Conservation (phyloP, 164 flowering plant species). For the Vitis vinifera region DNA sequence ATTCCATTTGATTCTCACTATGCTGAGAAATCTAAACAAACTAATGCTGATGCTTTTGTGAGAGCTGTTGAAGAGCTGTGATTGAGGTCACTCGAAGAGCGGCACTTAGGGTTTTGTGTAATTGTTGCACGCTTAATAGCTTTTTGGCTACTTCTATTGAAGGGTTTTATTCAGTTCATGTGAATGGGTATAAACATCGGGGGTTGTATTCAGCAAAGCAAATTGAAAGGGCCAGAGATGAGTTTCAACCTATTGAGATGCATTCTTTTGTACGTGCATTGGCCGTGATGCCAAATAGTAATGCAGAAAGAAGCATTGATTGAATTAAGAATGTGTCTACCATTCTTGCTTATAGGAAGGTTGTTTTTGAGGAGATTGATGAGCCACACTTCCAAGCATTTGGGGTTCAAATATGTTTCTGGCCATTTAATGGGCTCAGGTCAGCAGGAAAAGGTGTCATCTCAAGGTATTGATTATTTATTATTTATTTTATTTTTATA, state of each 20-base stretch:
- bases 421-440: no score
- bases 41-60: slow-evolving; percentile 48
- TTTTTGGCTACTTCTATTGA: slow-evolving; percentile 55
- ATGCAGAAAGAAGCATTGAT: slow-evolving; percentile 36
- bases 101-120: slow-evolving; percentile 68
- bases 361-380: slow-evolving; percentile 85
- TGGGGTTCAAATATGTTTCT: slow-evolving; percentile 28
- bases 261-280: slow-evolving; percentile 57
- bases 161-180: slow-evolving; percentile 74
- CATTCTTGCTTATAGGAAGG: slow-evolving; percentile 62
- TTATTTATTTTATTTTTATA: no score
- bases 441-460: no score
- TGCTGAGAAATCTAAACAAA: slow-evolving; percentile 76
- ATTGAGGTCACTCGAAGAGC: slow-evolving; percentile 75
- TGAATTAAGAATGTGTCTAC: slow-evolving; percentile 48
- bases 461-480: no score
- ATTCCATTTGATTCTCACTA: slow-evolving; percentile 70
- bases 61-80: slow-evolving; percentile 95
- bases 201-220: slow-evolving; percentile 61
- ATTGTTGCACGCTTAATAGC: slow-evolving; percentile 63
- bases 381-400: slow-evolving; percentile 95
- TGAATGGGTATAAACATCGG: slow-evolving; percentile 63
- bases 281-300: slow-evolving; percentile 48
- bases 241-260: slow-evolving; percentile 51
- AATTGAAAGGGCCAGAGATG: slow-evolving; percentile 65